Evolutionary conservation across 2,329 filamentous ascomycete genomes (phyloP).

Genomic region (Mollisia scopiformis): DNA sequence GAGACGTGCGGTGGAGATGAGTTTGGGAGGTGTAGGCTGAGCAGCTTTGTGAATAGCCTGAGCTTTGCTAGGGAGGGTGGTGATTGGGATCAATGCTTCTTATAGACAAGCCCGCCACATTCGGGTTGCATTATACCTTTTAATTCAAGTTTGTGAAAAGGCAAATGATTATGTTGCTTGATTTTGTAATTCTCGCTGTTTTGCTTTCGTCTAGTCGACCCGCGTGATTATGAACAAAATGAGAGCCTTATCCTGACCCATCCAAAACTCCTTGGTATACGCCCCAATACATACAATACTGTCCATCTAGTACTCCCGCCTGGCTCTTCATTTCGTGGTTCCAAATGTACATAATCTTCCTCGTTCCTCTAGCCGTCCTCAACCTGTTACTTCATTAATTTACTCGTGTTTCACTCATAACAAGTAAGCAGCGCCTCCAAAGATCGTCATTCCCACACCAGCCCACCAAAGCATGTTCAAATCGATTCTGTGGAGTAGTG

Average conservation of each 20-base stretch:
- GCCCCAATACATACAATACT: not conserved
- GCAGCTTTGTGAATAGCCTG: conserved; percentile 73
- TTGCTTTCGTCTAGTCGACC: not conserved
- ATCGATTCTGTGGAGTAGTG: conserved; percentile 30
- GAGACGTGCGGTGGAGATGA: conserved; percentile 70
- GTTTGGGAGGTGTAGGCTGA: conserved; percentile 71
- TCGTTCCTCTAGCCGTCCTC: not conserved
- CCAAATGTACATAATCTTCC: conserved; percentile 23
- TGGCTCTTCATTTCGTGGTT: not conserved
- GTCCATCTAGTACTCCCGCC: not conserved
- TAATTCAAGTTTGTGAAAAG: not conserved
- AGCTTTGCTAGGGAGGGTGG: conserved; percentile 75
- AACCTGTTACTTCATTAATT: not conserved
- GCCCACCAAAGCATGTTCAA: conserved; percentile 37
- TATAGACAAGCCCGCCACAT: conserved; percentile 7
- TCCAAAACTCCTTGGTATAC: not conserved
- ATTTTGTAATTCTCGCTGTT: not conserved
- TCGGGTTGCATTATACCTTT: not conserved
- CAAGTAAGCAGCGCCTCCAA: conserved; percentile 38
- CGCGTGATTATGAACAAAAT: not conserved
- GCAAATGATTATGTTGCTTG: not conserved
- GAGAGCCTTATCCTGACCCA: not conserved
- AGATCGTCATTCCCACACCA: conserved; percentile 37
- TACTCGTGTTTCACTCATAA: conserved; percentile 24
- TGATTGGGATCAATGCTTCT: conserved; percentile 69